Conservation (phyloP, 2,329 filamentous ascomycete species). For the Neofusicoccum cordaticola region DNA sequence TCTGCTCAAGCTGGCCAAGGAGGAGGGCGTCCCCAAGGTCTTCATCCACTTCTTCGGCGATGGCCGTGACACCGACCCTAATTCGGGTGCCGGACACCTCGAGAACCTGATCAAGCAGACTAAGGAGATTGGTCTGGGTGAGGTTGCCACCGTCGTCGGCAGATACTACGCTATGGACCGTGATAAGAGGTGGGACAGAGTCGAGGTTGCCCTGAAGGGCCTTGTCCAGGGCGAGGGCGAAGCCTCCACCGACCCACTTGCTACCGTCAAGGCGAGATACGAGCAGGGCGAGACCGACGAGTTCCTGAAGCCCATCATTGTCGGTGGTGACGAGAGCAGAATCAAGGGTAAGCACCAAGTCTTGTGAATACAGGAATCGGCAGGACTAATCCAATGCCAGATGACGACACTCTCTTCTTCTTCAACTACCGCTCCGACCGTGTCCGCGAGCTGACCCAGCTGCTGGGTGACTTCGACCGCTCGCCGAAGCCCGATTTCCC, state of each 20-base stretch:
- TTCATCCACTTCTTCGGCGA: conserved; percentile 99
- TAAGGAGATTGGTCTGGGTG: conserved; percentile 79
- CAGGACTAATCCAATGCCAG: conserved; percentile 43
- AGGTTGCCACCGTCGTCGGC: conserved; percentile 90
- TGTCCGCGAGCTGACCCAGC: conserved; percentile 91
- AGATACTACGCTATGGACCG: conserved; percentile 99
- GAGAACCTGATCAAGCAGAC: conserved; percentile 76
- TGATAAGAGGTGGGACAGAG: conserved; percentile 97
- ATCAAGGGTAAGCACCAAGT: conserved; percentile 65
- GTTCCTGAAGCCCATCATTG: conserved; percentile 96
- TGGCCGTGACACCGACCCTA: conserved; percentile 95
- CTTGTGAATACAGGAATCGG: conserved; percentile 24
- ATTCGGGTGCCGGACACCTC: conserved; percentile 86
- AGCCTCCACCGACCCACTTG: conserved; percentile 76
- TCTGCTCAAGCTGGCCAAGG: conserved; percentile 86
- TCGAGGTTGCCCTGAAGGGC: conserved; percentile 86
- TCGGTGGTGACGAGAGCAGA: conserved; percentile 80
- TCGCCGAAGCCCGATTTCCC: conserved; percentile 87
- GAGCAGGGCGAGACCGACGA: conserved; percentile 87
- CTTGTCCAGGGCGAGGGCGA: conserved; percentile 85
- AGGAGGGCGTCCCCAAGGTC: conserved; percentile 80
- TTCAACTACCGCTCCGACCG: conserved; percentile 99
- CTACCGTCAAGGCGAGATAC: conserved; percentile 84
- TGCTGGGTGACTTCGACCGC: conserved; percentile 87
- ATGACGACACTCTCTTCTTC: conserved; percentile 95